Evolutionary conservation across 2,329 filamentous ascomycete species (phyloP), one percentile per base, ranked within the genome.

Genomic region (Alternaria brassicae): DNA sequence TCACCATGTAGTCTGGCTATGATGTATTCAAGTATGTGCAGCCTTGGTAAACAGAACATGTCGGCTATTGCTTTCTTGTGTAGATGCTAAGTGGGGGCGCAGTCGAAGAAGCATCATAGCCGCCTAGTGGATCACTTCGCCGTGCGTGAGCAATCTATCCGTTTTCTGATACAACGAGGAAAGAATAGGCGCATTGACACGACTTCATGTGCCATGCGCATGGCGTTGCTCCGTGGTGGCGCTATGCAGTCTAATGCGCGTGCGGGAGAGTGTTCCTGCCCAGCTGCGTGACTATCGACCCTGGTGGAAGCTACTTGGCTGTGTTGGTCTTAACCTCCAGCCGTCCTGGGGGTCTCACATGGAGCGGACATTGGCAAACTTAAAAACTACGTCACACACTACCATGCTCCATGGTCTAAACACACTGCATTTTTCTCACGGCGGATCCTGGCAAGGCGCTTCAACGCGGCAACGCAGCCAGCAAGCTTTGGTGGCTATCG

Each of bases 401-500:
- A 52, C 50, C 42, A 58, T 60, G 50, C 58, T 40, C 50, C 41
- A 55, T 50, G 54, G 56, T 52, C 55, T 58, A 57, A 62, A 37
- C 44, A 58, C 50, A 49, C 36, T 41, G 47, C 61, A 47, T 44
- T 40, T 30, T 53, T n/a, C 51, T 49, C 50, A 63, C 45, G 56
- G 66, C 58, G 41, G 60, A 66, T 65, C 60, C 57, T 67, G 56
- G 56, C 34, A 23, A 23, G 42, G 28, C 62, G 62, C 65, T 61
- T 65, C 62, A 63, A 63, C 59, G 63, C 65, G 64, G 69, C 63
- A 63, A 66, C 68, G 62, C 64, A 41, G 60, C 60, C 65, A 69
- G 61, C 65, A 61, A 58, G 61, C 63, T 69, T 61, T 70, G 67
- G 57, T 56, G 48, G 17, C 49, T 58, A 69, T 76, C 74, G 74